Percentiles rank a stretch among this genome's conserved stretches.
Conservation (phyloP, 176 grass and related monocot species). For the Melocanna baccifera region DNA sequence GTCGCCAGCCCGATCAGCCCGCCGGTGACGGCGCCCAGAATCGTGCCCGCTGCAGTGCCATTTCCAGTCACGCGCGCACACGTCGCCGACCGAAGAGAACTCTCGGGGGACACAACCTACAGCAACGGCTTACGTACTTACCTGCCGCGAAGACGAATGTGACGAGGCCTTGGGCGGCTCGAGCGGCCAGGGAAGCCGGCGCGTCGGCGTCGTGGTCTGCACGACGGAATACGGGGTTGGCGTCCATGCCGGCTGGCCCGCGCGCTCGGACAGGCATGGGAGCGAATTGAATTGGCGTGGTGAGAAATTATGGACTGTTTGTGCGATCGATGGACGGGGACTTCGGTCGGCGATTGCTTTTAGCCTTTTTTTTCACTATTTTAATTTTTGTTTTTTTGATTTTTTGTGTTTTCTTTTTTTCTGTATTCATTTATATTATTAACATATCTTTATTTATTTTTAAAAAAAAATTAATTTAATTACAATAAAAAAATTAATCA, state of each 20-base stretch:
- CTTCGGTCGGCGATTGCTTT: too few species aligned
- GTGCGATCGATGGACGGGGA: neutral
- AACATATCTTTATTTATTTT: too few species aligned
- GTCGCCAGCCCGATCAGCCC: constrained; percentile 59
- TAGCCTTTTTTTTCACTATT: too few species aligned
- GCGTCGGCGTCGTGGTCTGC: neutral
- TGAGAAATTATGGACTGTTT: neutral
- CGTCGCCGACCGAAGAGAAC: neutral
- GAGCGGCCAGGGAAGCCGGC: constrained; percentile 20
- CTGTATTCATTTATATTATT: too few species aligned
- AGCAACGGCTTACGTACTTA: neutral
- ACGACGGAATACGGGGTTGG: neutral
- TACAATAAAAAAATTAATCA: too few species aligned
- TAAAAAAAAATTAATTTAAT: too few species aligned
- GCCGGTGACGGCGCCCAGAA: constrained; percentile 59
- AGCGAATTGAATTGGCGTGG: neutral
- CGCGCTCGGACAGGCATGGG: neutral
- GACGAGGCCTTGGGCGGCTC: constrained; percentile 39
- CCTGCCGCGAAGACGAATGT: constrained; percentile 57
- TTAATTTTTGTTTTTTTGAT: too few species aligned
- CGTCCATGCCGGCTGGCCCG: neutral
- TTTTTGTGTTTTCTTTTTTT: too few species aligned
- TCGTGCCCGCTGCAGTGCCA: constrained; percentile 37
- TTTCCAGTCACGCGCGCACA: neutral
- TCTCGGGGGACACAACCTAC: neutral